Evolutionary conservation across 768 basidiomycete species (phyloP).

Genomic region (Ramaria sp.): DNA sequence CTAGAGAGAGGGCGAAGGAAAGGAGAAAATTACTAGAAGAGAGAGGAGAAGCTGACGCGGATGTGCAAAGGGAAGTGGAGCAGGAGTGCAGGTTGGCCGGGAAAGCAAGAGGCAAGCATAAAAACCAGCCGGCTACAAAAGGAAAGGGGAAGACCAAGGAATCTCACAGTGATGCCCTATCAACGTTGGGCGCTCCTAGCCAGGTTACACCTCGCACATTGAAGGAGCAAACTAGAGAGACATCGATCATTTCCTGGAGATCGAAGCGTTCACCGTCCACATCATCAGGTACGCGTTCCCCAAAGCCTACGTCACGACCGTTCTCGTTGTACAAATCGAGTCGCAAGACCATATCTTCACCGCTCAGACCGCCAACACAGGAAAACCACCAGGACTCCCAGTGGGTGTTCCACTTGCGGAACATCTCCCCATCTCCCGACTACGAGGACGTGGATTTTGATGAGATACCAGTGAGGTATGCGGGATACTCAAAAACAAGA

Average conservation of each 20-base stretch:
- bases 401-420: background rate
- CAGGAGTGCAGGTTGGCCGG: conserved; percentile 4
- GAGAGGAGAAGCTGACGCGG: conserved; percentile 26
- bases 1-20: conserved; percentile 31
- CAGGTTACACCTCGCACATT: background rate
- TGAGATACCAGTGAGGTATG: background rate
- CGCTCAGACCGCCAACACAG: background rate
- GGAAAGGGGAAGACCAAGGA: background rate
- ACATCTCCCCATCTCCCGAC: background rate
- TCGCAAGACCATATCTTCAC: background rate
- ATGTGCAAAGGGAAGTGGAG: conserved; percentile 16
- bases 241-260: background rate
- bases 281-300: background rate
- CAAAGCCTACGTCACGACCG: background rate
- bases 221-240: background rate
- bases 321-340: background rate
- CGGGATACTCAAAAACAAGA: background rate
- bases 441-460: background rate
- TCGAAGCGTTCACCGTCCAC: background rate
- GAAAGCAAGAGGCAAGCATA: background rate
- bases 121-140: background rate
- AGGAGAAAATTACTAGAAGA: conserved; percentile 31
- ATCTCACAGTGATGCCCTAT: background rate
- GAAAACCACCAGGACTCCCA: background rate
- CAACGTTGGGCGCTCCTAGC: background rate